Conservation (phyloP, 2,329 filamentous ascomycete species). For the Eurotiales sp. region DNA sequence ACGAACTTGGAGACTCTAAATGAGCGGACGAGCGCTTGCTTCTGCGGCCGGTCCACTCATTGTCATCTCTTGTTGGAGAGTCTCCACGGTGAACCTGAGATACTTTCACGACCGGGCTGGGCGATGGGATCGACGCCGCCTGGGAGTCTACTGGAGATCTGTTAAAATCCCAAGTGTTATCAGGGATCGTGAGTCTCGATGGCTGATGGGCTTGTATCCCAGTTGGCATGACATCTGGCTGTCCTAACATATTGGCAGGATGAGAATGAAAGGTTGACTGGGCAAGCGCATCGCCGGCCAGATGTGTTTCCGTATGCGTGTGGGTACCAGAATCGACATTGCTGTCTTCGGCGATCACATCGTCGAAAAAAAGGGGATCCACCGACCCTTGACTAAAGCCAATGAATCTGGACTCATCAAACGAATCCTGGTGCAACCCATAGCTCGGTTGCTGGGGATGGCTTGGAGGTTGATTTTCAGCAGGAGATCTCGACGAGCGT, state of each 20-base stretch:
- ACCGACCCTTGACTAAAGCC: too few relatives aligned
- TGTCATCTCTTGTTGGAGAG: slow-evolving; percentile 36
- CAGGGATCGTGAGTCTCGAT: slow-evolving; percentile 15
- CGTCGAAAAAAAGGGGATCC: slow-evolving; percentile 7
- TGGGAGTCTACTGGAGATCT: slow-evolving; percentile 11
- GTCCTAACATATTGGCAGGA: neutral
- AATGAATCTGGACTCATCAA: too few relatives aligned
- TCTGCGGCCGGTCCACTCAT: slow-evolving; percentile 19
- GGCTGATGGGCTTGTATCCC: slow-evolving; percentile 13
- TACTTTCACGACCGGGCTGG: slow-evolving; percentile 45
- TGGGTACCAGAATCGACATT: too few relatives aligned
- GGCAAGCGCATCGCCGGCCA: neutral
- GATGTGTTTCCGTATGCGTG: neutral
- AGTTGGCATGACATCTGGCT: slow-evolving; percentile 6
- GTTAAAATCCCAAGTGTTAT: slow-evolving; percentile 19
- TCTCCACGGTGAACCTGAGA: slow-evolving; percentile 42
- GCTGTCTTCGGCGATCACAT: too few relatives aligned
- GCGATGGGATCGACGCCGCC: slow-evolving; percentile 24
- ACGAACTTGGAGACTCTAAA: slow-evolving; percentile 27
- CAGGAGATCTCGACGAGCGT: slow-evolving; percentile 23
- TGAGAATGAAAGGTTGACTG: neutral
- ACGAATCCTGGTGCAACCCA: too few relatives aligned
- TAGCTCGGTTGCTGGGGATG: slow-evolving; percentile 5
- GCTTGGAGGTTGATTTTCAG: slow-evolving; percentile 14
- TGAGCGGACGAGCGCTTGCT: slow-evolving; percentile 33